Evolutionary conservation across 2,329 filamentous ascomycete genomes (phyloP).

Genomic region (Fusarium papillatum): DNA sequence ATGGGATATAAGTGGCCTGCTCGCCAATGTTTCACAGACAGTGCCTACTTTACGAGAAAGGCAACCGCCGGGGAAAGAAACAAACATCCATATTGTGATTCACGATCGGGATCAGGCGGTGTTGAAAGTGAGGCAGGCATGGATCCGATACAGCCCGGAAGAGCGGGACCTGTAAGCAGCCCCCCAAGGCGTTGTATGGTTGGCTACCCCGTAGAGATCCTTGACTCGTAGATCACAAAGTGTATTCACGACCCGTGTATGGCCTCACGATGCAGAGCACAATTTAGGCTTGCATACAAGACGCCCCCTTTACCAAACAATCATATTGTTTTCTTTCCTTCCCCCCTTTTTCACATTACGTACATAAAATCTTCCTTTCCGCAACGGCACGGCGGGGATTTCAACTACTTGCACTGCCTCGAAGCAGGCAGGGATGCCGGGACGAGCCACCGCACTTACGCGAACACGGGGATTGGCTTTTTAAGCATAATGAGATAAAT

Average conservation of each 20-base stretch:
- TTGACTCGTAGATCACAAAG: not conserved
- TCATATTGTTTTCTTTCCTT: not conserved
- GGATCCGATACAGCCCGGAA: not conserved
- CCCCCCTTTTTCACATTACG: not conserved
- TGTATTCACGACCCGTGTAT: not conserved
- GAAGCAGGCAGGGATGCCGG: not conserved
- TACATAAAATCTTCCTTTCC: not conserved
- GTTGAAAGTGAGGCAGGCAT: not conserved
- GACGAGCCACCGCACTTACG: not conserved
- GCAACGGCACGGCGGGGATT: not conserved
- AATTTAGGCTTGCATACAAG: not conserved
- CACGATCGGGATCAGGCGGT: not conserved
- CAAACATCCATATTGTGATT: not conserved
- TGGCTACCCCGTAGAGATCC: not conserved
- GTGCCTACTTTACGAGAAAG: not conserved
- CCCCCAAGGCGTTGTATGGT: not conserved
- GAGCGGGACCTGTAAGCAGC: not conserved
- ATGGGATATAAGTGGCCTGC: not conserved
- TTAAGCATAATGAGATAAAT: not conserved
- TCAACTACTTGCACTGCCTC: not conserved
- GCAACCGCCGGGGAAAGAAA: not conserved
- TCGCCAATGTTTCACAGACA: not conserved
- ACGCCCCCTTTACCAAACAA: not conserved
- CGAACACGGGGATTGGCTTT: not conserved
- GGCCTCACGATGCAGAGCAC: not conserved